Conservation (phyloP, 2,329 filamentous ascomycete genomes). For the Penicillium sp. region DNA sequence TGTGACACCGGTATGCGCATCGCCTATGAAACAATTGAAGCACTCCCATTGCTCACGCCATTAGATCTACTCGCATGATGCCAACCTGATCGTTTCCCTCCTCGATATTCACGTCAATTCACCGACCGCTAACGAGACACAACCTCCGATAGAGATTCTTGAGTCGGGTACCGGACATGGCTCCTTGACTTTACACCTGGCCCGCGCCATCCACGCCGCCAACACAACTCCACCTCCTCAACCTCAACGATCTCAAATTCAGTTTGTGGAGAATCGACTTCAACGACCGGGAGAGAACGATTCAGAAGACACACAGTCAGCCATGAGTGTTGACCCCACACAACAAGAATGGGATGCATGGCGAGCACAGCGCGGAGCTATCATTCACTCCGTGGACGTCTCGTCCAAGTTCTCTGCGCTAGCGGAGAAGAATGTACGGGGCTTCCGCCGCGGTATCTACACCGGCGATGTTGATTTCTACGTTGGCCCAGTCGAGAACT, state of each 20-base stretch:
- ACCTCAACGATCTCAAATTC: constrained; percentile 33
- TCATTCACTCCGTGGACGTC: constrained; percentile 71
- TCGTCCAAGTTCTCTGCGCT: constrained; percentile 57
- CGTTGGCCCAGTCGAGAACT: constrained; percentile 59
- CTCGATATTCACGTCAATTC: constrained; percentile 64
- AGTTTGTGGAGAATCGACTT: constrained; percentile 25
- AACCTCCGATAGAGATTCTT: constrained; percentile 63
- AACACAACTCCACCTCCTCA: constrained; percentile 53
- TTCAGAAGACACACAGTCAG: constrained; percentile 11
- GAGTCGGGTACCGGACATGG: constrained; percentile 85
- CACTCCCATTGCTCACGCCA: constrained; percentile 10
- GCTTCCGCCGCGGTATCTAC: constrained; percentile 67
- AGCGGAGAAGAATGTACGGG: constrained; percentile 59
- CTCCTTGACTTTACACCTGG: constrained; percentile 68
- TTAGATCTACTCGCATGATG: constrained; percentile 69
- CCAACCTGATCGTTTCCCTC: constrained; percentile 67
- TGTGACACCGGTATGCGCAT: constrained; percentile 64
- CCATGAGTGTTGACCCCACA: constrained; percentile 12
- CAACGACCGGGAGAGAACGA: constrained; percentile 21
- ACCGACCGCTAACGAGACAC: constrained; percentile 28
- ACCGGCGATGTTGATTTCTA: constrained; percentile 68
- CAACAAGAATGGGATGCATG: constrained; percentile 45
- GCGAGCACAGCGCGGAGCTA: constrained; percentile 54
- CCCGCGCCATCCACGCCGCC: constrained; percentile 68
- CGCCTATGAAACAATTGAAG: background rate